phyloP scores from a whole-genome alignment of 2,329 filamentous ascomycete species.

The Talaromyces islandicus region DNA sequence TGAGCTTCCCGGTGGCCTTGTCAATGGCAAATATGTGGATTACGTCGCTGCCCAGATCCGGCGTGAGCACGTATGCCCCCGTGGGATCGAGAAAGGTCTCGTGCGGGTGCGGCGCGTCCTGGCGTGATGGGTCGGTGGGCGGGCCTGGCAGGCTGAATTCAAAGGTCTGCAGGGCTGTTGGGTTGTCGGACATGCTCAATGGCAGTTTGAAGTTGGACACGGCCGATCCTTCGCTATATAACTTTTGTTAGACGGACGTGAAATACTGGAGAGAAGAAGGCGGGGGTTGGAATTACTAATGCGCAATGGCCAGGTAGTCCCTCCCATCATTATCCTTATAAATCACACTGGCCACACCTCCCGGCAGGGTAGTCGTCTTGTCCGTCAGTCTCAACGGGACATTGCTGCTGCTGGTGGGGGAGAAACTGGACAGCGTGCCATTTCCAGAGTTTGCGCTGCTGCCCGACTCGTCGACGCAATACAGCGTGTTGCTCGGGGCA shows the following conservation, averaged over 20 bases:
- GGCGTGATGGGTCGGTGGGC: constrained; percentile 39
- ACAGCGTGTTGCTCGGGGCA: constrained; percentile 19
- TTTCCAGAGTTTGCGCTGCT: constrained; percentile 22
- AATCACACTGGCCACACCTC: constrained; percentile 29
- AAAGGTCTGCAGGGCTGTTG: constrained; percentile 32
- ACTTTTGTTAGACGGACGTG: constrained; percentile 7
- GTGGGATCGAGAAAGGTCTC: constrained; percentile 61
- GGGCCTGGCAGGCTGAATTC: constrained; percentile 28
- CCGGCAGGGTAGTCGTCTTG: constrained; percentile 18
- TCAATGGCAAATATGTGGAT: constrained; percentile 55
- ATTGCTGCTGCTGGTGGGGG: not conserved
- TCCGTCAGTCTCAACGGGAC: constrained; percentile 12
- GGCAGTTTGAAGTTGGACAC: constrained; percentile 29
- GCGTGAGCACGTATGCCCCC: constrained; percentile 55
- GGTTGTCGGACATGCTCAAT: constrained; percentile 7
- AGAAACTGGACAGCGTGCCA: constrained; percentile 16
- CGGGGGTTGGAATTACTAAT: constrained; percentile 29
- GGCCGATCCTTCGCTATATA: constrained; percentile 21
- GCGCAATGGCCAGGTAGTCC: constrained; percentile 30
- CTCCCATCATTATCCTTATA: constrained; percentile 18
- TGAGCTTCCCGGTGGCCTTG: constrained; percentile 36
- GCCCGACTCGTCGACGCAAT: constrained; percentile 31
- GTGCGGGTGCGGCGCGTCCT: constrained; percentile 59
- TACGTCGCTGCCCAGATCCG: constrained; percentile 61
- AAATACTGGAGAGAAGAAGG: not conserved